These are phyloP conservation scores for Plantago ovata DNA, from an alignment of 257 asterid species.

Conservation along the genomic window DNA sequence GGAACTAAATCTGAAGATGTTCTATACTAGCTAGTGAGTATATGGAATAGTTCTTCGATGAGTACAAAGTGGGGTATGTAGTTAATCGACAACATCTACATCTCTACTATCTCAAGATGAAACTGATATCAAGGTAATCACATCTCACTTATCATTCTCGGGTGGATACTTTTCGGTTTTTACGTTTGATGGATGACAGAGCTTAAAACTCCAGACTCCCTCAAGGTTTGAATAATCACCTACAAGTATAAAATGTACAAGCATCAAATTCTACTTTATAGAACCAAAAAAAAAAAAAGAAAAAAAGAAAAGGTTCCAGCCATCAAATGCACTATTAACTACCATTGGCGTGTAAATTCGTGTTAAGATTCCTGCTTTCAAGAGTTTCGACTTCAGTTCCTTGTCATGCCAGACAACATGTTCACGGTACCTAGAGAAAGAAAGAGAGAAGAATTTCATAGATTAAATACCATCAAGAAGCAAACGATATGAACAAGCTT, in stretches of 20 bases:
- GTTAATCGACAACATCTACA: too few relatives aligned
- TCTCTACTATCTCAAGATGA: too few relatives aligned
- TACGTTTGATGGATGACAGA: constrained; percentile 8
- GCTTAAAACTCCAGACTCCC: constrained; percentile 36
- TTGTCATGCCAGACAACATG: constrained; percentile 42
- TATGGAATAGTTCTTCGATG: too few relatives aligned
- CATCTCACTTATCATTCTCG: too few relatives aligned
- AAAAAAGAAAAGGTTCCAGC: too few relatives aligned
- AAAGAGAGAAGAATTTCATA: neutral
- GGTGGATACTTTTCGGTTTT: too few relatives aligned
- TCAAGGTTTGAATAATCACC: constrained; percentile 38
- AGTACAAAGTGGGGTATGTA: too few relatives aligned
- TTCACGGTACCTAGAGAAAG: constrained; percentile 32
- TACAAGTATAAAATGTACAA: constrained; percentile 3
- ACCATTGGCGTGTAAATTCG: constrained; percentile 45
- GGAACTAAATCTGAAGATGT: too few relatives aligned
- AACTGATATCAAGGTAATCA: too few relatives aligned
- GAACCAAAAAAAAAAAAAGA: too few relatives aligned
- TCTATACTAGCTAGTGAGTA: too few relatives aligned
- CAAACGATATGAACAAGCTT: neutral
- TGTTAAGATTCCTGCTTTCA: constrained; percentile 29
- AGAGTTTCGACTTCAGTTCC: constrained; percentile 26
- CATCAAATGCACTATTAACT: neutral
- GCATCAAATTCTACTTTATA: neutral
- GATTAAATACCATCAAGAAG: neutral